Evolutionary conservation across 2,329 filamentous ascomycete genomes (phyloP).

Genomic region (Neofusicoccum sp.): DNA sequence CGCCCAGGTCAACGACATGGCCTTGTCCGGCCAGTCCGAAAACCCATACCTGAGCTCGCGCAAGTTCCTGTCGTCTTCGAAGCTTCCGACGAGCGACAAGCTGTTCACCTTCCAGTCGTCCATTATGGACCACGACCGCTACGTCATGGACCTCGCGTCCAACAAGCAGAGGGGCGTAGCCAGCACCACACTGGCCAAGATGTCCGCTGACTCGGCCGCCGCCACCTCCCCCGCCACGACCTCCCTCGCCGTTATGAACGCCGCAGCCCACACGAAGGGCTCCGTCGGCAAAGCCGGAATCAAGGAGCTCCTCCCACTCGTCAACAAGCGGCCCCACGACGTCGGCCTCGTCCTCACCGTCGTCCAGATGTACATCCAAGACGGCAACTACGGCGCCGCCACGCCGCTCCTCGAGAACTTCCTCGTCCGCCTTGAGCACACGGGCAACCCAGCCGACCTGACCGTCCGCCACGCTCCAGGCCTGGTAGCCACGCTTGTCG

Average conservation of each 20-base stretch:
- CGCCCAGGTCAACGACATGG: conserved; percentile 66
- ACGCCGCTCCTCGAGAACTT: conserved; percentile 76
- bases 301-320: conserved; percentile 67
- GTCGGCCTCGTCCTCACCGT: conserved; percentile 79
- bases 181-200: conserved; percentile 53
- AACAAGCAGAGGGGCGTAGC: conserved; percentile 70
- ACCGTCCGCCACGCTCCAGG: conserved; percentile 83
- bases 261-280: conserved; percentile 71
- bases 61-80: conserved; percentile 53
- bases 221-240: conserved; percentile 56
- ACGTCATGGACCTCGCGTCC: conserved; percentile 65
- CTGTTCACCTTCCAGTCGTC: conserved; percentile 73
- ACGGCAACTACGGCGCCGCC: conserved; percentile 72
- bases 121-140: conserved; percentile 63
- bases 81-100: conserved; percentile 60
- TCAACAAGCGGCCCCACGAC: conserved; percentile 76
- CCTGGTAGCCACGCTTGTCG: conserved; percentile 76
- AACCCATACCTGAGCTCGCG: conserved; percentile 73
- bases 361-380: conserved; percentile 77
- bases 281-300: conserved; percentile 67
- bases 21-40: conserved; percentile 47
- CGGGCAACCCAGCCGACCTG: conserved; percentile 57
- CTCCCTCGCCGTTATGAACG: conserved; percentile 65
- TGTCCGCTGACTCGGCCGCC: conserved; percentile 33
- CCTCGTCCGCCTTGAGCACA: conserved; percentile 70